A percentile compares a stretch with the other conserved stretches of the same genome.
phyloP scores from a whole-genome alignment of 129 eudicot species.

The Dittrichia graveolens region DNA sequence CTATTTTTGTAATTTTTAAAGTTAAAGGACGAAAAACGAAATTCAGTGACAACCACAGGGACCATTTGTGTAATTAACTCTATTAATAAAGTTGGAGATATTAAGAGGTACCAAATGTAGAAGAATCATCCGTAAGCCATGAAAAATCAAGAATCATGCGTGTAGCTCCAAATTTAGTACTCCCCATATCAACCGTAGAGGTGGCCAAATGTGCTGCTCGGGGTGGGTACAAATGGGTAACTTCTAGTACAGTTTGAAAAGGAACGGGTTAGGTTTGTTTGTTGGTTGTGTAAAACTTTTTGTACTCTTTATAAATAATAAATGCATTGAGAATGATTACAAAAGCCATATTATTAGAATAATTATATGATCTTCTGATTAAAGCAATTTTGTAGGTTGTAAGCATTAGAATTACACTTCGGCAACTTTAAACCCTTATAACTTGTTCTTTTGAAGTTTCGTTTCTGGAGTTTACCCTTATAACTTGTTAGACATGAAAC shows the following conservation, averaged over 20 bases:
- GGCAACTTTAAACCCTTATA: not conserved
- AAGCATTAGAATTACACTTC: not conserved
- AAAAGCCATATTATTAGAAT: too few species aligned
- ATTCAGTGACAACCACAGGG: not conserved
- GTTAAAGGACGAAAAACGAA: not conserved
- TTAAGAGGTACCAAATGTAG: not conserved
- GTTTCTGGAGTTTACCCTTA: not conserved
- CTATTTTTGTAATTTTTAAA: too few species aligned
- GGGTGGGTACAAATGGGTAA: not conserved
- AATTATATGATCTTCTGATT: not conserved
- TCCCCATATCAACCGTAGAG: not conserved
- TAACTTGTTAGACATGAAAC: not conserved
- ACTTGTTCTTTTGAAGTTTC: not conserved
- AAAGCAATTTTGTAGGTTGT: not conserved
- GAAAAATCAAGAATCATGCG: not conserved
- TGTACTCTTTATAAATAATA: too few species aligned
- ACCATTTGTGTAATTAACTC: not conserved
- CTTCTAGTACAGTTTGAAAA: too few species aligned
- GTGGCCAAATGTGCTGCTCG: not conserved
- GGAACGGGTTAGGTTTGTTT: too few species aligned
- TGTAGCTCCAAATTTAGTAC: not conserved
- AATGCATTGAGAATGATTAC: too few species aligned
- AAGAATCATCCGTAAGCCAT: not conserved
- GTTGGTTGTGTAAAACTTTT: too few species aligned
- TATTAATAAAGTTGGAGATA: not conserved